phyloP scores from a whole-genome alignment of 2,329 filamentous ascomycete species.

The Zelopaecilomyces penicillatus region DNA sequence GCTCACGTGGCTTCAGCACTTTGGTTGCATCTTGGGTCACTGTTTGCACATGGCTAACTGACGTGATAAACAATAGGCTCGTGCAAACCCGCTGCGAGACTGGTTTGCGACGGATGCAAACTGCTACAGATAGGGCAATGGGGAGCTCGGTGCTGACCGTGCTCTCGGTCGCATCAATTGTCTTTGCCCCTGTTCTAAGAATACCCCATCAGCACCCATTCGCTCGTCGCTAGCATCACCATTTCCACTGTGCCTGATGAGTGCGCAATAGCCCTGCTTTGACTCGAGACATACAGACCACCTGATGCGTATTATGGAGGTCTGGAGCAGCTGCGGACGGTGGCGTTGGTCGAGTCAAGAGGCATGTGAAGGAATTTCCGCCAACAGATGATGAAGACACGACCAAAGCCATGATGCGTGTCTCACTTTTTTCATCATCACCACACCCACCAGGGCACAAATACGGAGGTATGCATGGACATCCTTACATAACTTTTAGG shows the following conservation, averaged over 20 bases:
- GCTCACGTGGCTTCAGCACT: too few relatives aligned
- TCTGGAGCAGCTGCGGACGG: constrained; percentile 9
- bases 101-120: too few relatives aligned
- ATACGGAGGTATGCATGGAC: too few relatives aligned
- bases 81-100: too few relatives aligned
- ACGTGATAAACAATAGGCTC: too few relatives aligned
- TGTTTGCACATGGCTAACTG: too few relatives aligned
- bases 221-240: constrained; percentile 1
- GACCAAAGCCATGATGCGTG: constrained; percentile 15
- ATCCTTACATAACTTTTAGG: too few relatives aligned
- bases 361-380: constrained; percentile 3
- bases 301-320: constrained; percentile 10
- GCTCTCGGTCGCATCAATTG: not conserved
- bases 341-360: constrained; percentile 6
- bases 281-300: constrained; percentile 3
- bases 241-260: too few relatives aligned
- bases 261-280: too few relatives aligned
- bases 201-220: not conserved
- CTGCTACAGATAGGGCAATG: too few relatives aligned
- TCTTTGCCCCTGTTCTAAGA: constrained; percentile 1
- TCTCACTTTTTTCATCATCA: constrained; percentile 16
- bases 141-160: not conserved
- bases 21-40: too few relatives aligned
- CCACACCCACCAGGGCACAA: not conserved
- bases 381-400: constrained; percentile 9